Base-by-base conservation (phyloP, 2,329 filamentous ascomycete genomes). In the Colletotrichum godetiae region DNA sequence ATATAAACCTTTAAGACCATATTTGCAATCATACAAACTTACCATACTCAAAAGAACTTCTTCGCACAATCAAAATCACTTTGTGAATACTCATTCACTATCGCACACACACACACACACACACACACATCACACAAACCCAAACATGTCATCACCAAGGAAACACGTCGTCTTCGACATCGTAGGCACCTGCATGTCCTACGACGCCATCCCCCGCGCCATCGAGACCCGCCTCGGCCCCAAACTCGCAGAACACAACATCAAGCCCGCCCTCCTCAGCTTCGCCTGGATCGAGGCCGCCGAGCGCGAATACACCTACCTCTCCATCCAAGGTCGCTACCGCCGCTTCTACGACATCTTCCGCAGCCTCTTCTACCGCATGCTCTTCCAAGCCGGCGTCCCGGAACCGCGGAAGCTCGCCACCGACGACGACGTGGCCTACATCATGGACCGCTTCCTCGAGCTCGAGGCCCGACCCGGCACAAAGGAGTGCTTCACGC, bases 121-220 rank as follows among this genome's bases (percentile, higher is more conserved):
- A 8, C 19, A n/a, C 42, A n/a, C 2, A 58, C 1, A 11, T 4
- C 15, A 6, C 33, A 53, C 6, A 19, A 35, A 35, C n/a, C 42
- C 13, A 42, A 49, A 0, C 6, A 68, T 72, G 64, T 72, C 64
- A 4, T 22, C 53, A 61, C 67, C 61, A 22, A 67, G 22, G 13
- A 87, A 87, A 67, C 82, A 88, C 73, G 81, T 87, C 69, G 85
- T 87, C 35, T 88, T 87, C 75, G 86, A 88, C 76, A 83, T 90
- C 2, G 88, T 90, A 57, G 86, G 87, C 60, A 88, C 87, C n/a
- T 82, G 82, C 68, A 84, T 88, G 53, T 84, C 82, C 24, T 87
- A 85, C 78, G 82, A 86, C 19, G 81, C 81, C 61, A 84, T 85
- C 76, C 84, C 82, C 73, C 78, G 82, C 12, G 79, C 80, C 35